Evolutionary conservation across 208 protist genomes (phyloP), one percentile per base, ranked within the genome.

Genomic region (Acanthamoeba healyi): DNA sequence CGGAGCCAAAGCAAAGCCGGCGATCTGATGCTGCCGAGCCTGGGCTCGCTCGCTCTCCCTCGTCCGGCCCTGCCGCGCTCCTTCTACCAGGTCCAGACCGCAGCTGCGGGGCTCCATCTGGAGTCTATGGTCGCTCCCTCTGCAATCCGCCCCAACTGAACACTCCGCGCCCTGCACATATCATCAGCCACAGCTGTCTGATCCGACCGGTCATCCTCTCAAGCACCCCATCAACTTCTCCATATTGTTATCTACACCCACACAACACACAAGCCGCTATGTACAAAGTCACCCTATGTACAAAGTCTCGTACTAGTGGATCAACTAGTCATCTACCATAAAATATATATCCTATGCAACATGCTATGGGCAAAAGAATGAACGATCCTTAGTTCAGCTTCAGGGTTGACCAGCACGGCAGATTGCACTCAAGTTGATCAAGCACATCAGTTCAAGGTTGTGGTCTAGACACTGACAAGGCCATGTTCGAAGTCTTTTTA

Each of bases 21-120:
- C 32, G 67, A 79, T 44, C 67, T 79, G 26, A 29, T 79, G 0
- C 77, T 86, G 44, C 77, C 77, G 0, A 86, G 77, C 77, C 77
- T 86, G 29, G 4, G 77, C 29, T 86, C 77, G 2, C 77, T 86
- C 7, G 44, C 22, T 4, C 44, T 86, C 0, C 77, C 77, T 5
- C 77, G 77, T 10, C 77, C 77, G 0, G 67, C 67, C 32, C 38
- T 79, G 19, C 67, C 67, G 67, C 61, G 24, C 61, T 9, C 32
- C 61, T 67, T 67, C n/a, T 36, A 36, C 61, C n/a, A 24, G 0
- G 61, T 12, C 61, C 29, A 67, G n/a, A n/a, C n/a, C 61, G 61
- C n/a, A 7, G 15, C 61, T 1, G 49, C 56, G n/a, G 61, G 61
- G 1, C 6, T 67, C 3, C 61, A 67, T 12, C 61, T 67, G n/a